These are phyloP conservation scores for Backusella tarrabulga DNA, from an alignment of 192 early-diverging fungal species.

Conservation along the genomic window DNA sequence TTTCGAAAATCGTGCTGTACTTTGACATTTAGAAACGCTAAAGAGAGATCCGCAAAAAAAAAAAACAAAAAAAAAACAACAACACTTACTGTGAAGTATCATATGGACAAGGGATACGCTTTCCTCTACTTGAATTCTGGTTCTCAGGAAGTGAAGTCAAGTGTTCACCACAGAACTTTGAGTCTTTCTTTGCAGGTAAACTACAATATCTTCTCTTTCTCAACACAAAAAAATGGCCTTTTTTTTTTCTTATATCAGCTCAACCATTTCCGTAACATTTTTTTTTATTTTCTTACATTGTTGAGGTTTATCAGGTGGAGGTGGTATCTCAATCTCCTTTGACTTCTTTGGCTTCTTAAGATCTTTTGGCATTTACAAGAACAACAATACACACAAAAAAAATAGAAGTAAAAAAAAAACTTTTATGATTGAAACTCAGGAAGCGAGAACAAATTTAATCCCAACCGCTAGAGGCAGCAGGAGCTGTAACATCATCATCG, in stretches of 20 bases:
- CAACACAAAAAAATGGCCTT: slow-evolving; percentile 53
- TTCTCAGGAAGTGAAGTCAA: slow-evolving; percentile 36
- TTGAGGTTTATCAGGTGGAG: slow-evolving; percentile 40
- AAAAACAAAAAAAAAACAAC: background rate
- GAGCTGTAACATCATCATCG: slow-evolving; percentile 16
- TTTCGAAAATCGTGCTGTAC: slow-evolving; percentile 48
- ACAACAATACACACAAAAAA: background rate
- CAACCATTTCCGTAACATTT: background rate
- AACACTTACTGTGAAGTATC: slow-evolving; percentile 66
- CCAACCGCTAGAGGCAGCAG: slow-evolving; percentile 15
- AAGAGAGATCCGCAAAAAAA: no score
- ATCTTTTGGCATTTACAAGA: slow-evolving; percentile 32
- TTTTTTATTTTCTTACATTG: slow-evolving; percentile 35
- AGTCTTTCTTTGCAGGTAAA: slow-evolving; percentile 48
- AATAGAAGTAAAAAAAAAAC: background rate
- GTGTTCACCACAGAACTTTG: slow-evolving; percentile 75
- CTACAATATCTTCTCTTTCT: slow-evolving; percentile 66
- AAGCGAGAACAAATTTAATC: background rate
- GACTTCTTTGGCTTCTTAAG: slow-evolving; percentile 11
- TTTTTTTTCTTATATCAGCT: background rate
- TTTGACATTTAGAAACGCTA: background rate
- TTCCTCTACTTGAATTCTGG: slow-evolving; percentile 13
- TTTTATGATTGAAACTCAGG: background rate
- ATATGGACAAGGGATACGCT: slow-evolving; percentile 72
- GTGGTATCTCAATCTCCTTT: slow-evolving; percentile 22